Evolutionary conservation across 2,329 filamentous ascomycete genomes (phyloP).

Genomic region (Trichoderma sp.): DNA sequence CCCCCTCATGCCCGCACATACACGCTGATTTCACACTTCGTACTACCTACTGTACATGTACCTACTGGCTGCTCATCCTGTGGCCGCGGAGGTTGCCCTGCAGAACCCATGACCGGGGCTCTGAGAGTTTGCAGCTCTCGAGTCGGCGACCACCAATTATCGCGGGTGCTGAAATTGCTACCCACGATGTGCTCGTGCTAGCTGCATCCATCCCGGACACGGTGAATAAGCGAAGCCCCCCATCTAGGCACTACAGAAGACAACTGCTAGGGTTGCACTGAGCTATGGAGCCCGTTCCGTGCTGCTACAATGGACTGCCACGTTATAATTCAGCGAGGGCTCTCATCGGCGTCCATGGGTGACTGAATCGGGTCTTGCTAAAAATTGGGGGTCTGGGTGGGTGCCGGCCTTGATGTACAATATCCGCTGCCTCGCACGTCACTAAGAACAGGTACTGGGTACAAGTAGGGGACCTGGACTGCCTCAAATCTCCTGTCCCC

Average conservation of each 20-base stretch:
- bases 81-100: neutral
- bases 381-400: neutral
- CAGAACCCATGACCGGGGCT: neutral
- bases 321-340: neutral
- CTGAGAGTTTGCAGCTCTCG: constrained; percentile 7
- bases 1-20: neutral
- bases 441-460: neutral
- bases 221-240: constrained; percentile 6
- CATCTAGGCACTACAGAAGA: constrained; percentile 2
- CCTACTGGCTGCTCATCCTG: neutral
- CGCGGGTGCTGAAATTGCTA: constrained; percentile 5
- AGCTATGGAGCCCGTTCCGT: constrained; percentile 3
- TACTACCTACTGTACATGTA: neutral
- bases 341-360: neutral
- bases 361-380: neutral
- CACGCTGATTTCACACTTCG: no score
- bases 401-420: neutral
- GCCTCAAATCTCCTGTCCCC: neutral
- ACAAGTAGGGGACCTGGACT: neutral
- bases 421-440: neutral
- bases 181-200: constrained; percentile 17
- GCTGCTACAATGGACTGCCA: neutral
- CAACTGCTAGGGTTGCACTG: neutral
- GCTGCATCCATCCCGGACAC: constrained; percentile 17
- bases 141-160: constrained; percentile 7